phyloP scores from a whole-genome alignment of 768 basidiomycete species.

The Kwoniella newhampshirensis region DNA sequence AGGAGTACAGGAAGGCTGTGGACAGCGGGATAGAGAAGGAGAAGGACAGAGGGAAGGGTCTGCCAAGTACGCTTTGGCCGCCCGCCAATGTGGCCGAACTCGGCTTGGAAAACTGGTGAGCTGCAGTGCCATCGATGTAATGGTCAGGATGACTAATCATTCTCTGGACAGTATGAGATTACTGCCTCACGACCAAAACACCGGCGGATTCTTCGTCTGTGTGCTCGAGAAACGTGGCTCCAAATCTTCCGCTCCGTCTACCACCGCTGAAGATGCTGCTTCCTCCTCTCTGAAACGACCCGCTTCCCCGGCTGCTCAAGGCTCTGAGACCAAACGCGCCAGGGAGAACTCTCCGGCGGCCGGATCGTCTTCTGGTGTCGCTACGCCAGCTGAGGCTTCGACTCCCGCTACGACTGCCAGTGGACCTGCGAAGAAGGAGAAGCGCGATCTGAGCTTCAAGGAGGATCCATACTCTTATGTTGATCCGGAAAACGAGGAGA shows the following conservation, averaged over 20 bases:
- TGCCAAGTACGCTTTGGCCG: constrained; percentile 71
- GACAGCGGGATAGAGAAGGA: constrained; percentile 61
- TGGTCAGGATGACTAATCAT: no score
- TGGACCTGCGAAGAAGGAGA: constrained; percentile 32
- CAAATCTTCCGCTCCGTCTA: neutral
- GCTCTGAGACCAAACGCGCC: constrained; percentile 11
- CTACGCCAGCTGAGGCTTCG: constrained; percentile 14
- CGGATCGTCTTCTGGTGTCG: constrained; percentile 10
- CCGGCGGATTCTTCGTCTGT: constrained; percentile 97
- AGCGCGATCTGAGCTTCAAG: constrained; percentile 62
- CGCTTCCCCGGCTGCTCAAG: constrained; percentile 33
- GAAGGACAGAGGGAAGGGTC: constrained; percentile 56
- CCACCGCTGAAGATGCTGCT: constrained; percentile 4
- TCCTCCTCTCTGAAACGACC: constrained; percentile 38
- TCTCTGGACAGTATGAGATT: constrained; percentile 67
- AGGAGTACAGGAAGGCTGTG: constrained; percentile 60
- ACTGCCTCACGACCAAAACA: constrained; percentile 92
- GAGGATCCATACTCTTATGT: constrained; percentile 91
- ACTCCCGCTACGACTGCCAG: constrained; percentile 38
- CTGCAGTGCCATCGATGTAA: no score
- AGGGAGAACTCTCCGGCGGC: constrained; percentile 16
- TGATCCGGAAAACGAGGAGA: constrained; percentile 65
- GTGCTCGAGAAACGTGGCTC: constrained; percentile 59
- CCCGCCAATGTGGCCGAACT: constrained; percentile 63
- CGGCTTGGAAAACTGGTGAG: constrained; percentile 76